Evolutionary conservation across 441 rosid species (phyloP).

Genomic region (Gossypium davidsonii): DNA sequence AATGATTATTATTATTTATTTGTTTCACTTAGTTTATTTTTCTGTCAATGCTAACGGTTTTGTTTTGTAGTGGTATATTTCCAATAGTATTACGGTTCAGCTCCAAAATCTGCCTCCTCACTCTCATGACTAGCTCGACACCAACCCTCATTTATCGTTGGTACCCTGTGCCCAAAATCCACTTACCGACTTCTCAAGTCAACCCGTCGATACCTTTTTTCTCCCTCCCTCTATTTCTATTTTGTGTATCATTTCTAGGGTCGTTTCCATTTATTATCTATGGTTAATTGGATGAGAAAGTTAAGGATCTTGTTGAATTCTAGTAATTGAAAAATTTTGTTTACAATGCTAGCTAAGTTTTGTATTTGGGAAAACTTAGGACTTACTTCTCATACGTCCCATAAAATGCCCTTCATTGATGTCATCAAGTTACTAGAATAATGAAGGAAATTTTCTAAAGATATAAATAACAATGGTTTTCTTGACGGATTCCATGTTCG

Average conservation of each 20-base stretch:
- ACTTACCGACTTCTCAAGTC: constrained; percentile 15
- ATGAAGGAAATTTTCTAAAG: neutral
- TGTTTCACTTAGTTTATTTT: no score
- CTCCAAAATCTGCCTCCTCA: constrained; percentile 32
- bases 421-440: neutral
- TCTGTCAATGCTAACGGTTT: neutral
- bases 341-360: neutral
- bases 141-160: constrained; percentile 17
- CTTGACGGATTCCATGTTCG: neutral
- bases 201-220: constrained; percentile 25
- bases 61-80: no score
- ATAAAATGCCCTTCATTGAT: neutral
- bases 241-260: neutral
- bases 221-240: neutral
- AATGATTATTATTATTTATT: no score
- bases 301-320: neutral
- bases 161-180: constrained; percentile 6
- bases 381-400: no score
- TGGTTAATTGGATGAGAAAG: neutral
- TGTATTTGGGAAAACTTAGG: neutral
- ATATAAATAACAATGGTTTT: neutral
- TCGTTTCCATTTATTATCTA: neutral
- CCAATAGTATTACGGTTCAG: constrained; percentile 39
- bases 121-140: constrained; percentile 5
- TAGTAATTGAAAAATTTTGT: neutral